Percentiles rank a stretch among this genome's conserved stretches.
Conservation (phyloP, 306 rosid species). For the Boehmeria nivea region DNA sequence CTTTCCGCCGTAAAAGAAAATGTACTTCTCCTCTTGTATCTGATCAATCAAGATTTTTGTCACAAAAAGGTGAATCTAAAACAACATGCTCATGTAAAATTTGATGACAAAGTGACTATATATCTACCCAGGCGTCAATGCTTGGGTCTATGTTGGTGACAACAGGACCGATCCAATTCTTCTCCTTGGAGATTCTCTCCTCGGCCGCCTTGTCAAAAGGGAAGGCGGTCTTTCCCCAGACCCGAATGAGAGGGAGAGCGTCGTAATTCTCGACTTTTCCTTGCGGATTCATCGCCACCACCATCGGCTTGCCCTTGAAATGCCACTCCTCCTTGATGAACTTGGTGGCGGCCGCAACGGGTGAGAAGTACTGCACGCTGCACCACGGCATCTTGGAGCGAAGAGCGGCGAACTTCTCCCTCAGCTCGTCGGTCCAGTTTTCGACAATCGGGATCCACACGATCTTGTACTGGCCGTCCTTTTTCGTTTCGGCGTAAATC, state of each 20-base stretch:
- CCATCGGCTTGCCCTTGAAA: conserved; percentile 24
- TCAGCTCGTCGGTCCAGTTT: neutral
- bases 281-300: conserved; percentile 28
- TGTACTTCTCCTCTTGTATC: conserved; percentile 38
- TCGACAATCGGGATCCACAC: conserved; percentile 35
- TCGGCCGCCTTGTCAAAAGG: conserved; percentile 14
- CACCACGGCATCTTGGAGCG: conserved; percentile 26
- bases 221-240: conserved; percentile 20
- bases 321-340: conserved; percentile 36
- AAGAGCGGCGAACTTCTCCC: conserved; percentile 7
- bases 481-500: neutral
- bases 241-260: conserved; percentile 23
- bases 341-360: conserved; percentile 22
- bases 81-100: neutral
- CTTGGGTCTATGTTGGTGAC: conserved; percentile 5
- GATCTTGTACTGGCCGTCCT: conserved; percentile 15
- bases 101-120: neutral
- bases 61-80: neutral
- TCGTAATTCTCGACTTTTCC: conserved; percentile 16
- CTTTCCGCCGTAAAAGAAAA: conserved; percentile 52
- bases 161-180: conserved; percentile 25
- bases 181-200: conserved; percentile 1
- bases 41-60: conserved; percentile 1
- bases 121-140: conserved; percentile 23
- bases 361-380: conserved; percentile 11